Percentiles rank a stretch among this genome's conserved stretches.
These are phyloP conservation scores for Amphicarpaea edgeworthii DNA, from an alignment of 306 rosid species.

Conservation along the genomic window DNA sequence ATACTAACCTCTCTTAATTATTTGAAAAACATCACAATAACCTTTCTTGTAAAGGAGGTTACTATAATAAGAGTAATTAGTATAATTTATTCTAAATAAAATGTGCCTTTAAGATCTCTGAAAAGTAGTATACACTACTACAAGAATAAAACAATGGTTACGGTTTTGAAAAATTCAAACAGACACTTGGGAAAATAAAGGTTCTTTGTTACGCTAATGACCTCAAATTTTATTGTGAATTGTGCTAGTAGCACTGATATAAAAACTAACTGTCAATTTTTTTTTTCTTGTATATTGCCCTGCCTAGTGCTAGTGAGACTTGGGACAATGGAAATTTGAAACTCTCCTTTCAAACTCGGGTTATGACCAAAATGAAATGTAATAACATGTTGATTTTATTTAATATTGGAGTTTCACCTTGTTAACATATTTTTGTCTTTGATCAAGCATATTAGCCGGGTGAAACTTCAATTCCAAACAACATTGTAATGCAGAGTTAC, in stretches of 20 bases:
- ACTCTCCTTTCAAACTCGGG: not conserved
- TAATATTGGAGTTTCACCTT: too few relatives aligned
- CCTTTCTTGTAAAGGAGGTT: too few relatives aligned
- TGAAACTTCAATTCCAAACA: too few relatives aligned
- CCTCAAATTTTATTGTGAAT: not conserved
- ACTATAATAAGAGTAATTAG: too few relatives aligned
- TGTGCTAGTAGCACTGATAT: not conserved
- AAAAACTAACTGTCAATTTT: not conserved
- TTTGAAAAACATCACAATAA: too few relatives aligned
- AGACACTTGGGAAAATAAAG: not conserved
- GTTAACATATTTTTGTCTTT: too few relatives aligned
- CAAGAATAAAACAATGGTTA: not conserved
- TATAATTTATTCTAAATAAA: too few relatives aligned
- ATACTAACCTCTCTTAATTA: too few relatives aligned
- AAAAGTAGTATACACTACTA: too few relatives aligned
- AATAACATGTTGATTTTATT: not conserved
- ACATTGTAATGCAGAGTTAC: conserved; percentile 10
- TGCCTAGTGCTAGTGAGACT: not conserved
- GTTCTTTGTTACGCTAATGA: not conserved
- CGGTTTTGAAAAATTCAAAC: not conserved
- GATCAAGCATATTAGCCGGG: too few relatives aligned
- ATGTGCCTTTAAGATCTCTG: too few relatives aligned
- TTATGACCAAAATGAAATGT: not conserved
- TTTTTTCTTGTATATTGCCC: not conserved
- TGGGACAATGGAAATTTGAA: not conserved